Percentiles rank a stretch among this genome's conserved stretches.
phyloP scores from a whole-genome alignment of 2,329 filamentous ascomycete genomes.

The Capronia americana region DNA sequence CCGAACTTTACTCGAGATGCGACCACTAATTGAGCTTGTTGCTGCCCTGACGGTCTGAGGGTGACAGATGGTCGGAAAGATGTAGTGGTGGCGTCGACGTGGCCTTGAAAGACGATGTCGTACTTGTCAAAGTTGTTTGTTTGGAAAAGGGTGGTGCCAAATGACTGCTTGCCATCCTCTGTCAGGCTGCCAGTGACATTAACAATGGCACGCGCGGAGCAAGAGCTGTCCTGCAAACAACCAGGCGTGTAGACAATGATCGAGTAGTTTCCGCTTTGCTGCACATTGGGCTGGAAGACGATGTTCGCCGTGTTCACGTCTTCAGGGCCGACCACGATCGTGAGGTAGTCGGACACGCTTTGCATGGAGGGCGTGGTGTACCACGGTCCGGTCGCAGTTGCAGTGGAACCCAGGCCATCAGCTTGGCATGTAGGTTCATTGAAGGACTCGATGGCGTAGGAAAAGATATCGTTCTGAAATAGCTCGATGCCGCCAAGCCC shows the following conservation, averaged over 20 bases:
- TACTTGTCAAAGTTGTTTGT: constrained; percentile 98
- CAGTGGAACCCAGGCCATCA: constrained; percentile 62
- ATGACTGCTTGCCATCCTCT: constrained; percentile 52
- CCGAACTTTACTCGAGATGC: constrained; percentile 85
- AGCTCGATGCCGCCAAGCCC: constrained; percentile 86
- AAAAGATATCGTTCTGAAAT: constrained; percentile 79
- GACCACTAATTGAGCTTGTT: constrained; percentile 74
- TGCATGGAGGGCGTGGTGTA: constrained; percentile 65
- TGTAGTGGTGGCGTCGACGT: constrained; percentile 74
- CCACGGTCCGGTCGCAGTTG: constrained; percentile 79
- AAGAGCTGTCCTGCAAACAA: constrained; percentile 80
- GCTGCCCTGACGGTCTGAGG: constrained; percentile 70
- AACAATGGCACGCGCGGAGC: constrained; percentile 76
- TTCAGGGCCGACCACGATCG: constrained; percentile 67
- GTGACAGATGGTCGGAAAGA: constrained; percentile 83
- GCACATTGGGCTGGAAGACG: constrained; percentile 81
- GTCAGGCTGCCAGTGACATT: constrained; percentile 79
- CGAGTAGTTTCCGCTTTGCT: constrained; percentile 88
- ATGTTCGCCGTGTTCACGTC: constrained; percentile 66
- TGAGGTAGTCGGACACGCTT: constrained; percentile 79
- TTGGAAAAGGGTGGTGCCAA: constrained; percentile 74
- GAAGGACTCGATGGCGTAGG: constrained; percentile 84
- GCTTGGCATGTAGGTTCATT: constrained; percentile 84
- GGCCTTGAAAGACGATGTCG: constrained; percentile 86
- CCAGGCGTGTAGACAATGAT: constrained; percentile 93